These are phyloP conservation scores for Reticulascus tulasneorum DNA, from an alignment of 2,329 filamentous ascomycete genomes.

Conservation along the genomic window DNA sequence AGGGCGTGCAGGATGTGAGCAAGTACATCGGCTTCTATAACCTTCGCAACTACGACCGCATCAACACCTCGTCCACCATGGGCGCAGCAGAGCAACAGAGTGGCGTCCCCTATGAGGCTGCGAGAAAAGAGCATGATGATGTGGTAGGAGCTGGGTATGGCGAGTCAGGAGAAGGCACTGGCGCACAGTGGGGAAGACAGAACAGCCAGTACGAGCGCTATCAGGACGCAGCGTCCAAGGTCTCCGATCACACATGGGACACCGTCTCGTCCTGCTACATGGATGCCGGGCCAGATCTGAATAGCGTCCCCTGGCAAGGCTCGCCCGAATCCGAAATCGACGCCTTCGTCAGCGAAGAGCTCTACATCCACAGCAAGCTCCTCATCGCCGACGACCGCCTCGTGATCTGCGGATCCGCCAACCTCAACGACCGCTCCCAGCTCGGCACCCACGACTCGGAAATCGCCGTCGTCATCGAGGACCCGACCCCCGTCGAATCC, in stretches of 20 bases:
- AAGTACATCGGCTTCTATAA: slow-evolving; percentile 83
- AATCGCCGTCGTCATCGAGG: slow-evolving; percentile 85
- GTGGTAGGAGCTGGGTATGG: slow-evolving; percentile 45
- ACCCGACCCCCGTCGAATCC: slow-evolving; percentile 65
- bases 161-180: slow-evolving; percentile 26
- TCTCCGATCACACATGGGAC: slow-evolving; percentile 62
- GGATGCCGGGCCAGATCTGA: slow-evolving; percentile 69
- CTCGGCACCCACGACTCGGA: slow-evolving; percentile 82
- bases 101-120: slow-evolving; percentile 65
- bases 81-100: slow-evolving; percentile 54
- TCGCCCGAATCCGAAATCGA: slow-evolving; percentile 52
- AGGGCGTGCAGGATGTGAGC: slow-evolving; percentile 63
- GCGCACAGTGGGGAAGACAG: slow-evolving; percentile 22
- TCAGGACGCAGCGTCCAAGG: slow-evolving; percentile 61
- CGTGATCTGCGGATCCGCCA: slow-evolving; percentile 72
- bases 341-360: slow-evolving; percentile 59
- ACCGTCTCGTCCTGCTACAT: slow-evolving; percentile 79
- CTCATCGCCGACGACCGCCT: slow-evolving; percentile 78
- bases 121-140: slow-evolving; percentile 60
- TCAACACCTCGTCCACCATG: slow-evolving; percentile 67
- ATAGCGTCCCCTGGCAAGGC: slow-evolving; percentile 52
- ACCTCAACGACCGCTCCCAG: slow-evolving; percentile 64
- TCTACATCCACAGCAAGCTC: slow-evolving; percentile 64
- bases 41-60: slow-evolving; percentile 76
- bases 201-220: slow-evolving; percentile 62